Evolutionary conservation across 2,329 filamentous ascomycete genomes (phyloP).

Genomic region (Chrysoporthe cubensis): DNA sequence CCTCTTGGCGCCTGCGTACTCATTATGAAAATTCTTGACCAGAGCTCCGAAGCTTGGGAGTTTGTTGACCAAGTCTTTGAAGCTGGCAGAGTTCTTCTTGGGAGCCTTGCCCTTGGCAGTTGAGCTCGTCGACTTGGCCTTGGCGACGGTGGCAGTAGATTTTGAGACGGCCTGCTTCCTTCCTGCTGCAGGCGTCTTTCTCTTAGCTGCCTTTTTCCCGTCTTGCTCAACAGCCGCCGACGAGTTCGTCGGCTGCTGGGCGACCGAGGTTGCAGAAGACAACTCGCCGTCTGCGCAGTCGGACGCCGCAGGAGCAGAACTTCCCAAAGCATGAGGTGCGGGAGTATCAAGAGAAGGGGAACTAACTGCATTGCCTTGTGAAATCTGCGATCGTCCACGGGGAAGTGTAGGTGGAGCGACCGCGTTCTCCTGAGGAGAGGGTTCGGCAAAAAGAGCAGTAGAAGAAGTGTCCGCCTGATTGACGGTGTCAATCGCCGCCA

Average conservation of each 20-base stretch:
- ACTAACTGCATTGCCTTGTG: constrained; percentile 6
- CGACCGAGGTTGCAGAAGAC: not conserved
- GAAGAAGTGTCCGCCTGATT: not conserved
- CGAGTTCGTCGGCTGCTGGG: too few relatives aligned
- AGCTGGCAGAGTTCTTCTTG: not conserved
- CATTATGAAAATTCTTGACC: not conserved
- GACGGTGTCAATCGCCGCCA: not conserved
- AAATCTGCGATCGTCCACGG: not conserved
- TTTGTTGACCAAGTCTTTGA: not conserved
- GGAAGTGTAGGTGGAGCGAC: not conserved
- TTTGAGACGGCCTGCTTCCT: not conserved
- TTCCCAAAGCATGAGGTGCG: not conserved
- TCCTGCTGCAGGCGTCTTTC: not conserved
- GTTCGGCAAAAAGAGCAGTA: not conserved
- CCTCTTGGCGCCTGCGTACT: not conserved
- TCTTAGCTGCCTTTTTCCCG: not conserved
- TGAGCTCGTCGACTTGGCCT: not conserved
- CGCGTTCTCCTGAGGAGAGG: not conserved
- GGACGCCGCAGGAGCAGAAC: not conserved
- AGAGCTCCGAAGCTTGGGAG: not conserved
- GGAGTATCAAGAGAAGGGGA: not conserved
- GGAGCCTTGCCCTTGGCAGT: not conserved
- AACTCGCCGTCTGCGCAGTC: not conserved
- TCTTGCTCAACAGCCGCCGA: not conserved
- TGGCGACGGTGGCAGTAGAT: not conserved